phyloP scores from a whole-genome alignment of 2,329 filamentous ascomycete species.

The Endocalyx cinctus region DNA sequence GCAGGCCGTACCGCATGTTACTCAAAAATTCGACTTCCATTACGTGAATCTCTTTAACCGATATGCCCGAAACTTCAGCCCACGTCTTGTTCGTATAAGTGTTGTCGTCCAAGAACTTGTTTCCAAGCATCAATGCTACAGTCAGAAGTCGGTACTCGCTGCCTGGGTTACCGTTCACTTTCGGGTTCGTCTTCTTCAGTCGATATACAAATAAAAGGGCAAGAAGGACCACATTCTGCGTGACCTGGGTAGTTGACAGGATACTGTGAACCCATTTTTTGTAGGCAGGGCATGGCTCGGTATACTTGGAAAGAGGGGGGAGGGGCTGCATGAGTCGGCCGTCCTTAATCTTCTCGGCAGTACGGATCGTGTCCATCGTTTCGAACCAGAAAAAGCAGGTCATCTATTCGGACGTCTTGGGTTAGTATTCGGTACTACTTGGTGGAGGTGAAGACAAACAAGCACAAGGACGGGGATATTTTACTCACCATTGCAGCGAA shows the following conservation, averaged over 20 bases:
- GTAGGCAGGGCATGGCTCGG: constrained; percentile 74
- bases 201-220: constrained; percentile 91
- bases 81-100: constrained; percentile 99
- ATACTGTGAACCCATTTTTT: constrained; percentile 92
- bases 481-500: constrained; percentile 74
- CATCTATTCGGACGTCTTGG: constrained; percentile 63
- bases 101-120: constrained; percentile 98
- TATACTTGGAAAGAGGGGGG: constrained; percentile 60
- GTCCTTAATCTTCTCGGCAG: constrained; percentile 59
- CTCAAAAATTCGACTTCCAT: constrained; percentile 99
- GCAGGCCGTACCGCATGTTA: constrained; percentile 93
- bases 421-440: too few species aligned
- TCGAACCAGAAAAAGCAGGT: constrained; percentile 99
- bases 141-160: constrained; percentile 92
- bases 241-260: constrained; percentile 89
- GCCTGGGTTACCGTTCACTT: constrained; percentile 83
- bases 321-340: constrained; percentile 31
- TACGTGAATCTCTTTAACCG: constrained; percentile 91
- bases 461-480: too few species aligned
- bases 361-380: constrained; percentile 70
- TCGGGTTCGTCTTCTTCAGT: constrained; percentile 83
- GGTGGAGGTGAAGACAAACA: too few species aligned
- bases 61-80: constrained; percentile 94
- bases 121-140: constrained; percentile 93
- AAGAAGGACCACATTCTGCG: constrained; percentile 88